Evolutionary conservation across 352 stramenopile species (phyloP).

Genomic region (Globisporangium canariense): DNA sequence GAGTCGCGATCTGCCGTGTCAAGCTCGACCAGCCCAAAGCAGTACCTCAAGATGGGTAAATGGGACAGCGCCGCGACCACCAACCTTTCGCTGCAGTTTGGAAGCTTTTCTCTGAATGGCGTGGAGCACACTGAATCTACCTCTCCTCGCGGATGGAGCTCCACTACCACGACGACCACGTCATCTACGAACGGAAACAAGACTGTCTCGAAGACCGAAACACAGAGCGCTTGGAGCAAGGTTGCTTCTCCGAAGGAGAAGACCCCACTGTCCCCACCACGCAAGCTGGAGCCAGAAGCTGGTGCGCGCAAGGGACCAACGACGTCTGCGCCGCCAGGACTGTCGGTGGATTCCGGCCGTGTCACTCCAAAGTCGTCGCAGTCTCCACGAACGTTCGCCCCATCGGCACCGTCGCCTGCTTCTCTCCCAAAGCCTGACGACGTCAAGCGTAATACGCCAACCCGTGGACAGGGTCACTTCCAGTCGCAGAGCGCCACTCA

Average conservation of each 20-base stretch:
- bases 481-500: constrained; percentile 34
- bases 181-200: constrained; percentile 40
- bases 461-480: constrained; percentile 48
- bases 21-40: constrained; percentile 47
- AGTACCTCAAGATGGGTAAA: constrained; percentile 83
- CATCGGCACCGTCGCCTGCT: constrained; percentile 80
- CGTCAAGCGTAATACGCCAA: constrained; percentile 74
- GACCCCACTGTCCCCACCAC: constrained; percentile 46
- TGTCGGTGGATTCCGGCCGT: constrained; percentile 67
- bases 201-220: constrained; percentile 42
- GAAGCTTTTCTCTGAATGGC: constrained; percentile 81
- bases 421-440: constrained; percentile 83
- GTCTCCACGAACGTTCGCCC: constrained; percentile 57
- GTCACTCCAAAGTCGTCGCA: constrained; percentile 63
- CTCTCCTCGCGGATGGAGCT: constrained; percentile 62
- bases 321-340: constrained; percentile 59
- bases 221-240: constrained; percentile 56
- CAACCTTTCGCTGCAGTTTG: constrained; percentile 85
- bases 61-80: constrained; percentile 67
- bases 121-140: constrained; percentile 52
- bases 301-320: constrained; percentile 25
- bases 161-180: constrained; percentile 39
- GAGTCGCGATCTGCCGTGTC: constrained; percentile 29
- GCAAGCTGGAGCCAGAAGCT: constrained; percentile 27
- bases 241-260: constrained; percentile 67